phyloP scores from a whole-genome alignment of 1,284 basidiomycete genomes.

The Malassezia japonica region DNA sequence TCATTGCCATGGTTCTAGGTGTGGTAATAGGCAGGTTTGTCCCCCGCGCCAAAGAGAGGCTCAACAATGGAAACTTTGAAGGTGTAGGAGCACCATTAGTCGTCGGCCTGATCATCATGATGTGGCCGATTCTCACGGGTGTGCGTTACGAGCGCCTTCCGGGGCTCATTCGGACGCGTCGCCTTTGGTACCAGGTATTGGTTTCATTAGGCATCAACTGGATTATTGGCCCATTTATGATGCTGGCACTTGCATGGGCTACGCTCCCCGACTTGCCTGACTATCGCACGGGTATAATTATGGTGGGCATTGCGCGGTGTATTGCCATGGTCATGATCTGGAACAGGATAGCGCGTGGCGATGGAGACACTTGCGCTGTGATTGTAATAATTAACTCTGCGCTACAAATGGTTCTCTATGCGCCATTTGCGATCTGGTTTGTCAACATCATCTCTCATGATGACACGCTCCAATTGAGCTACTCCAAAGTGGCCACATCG shows the following conservation, averaged over 20 bases:
- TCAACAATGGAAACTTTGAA: constrained; percentile 41
- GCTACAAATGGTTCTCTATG: constrained; percentile 68
- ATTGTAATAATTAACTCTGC: constrained; percentile 55
- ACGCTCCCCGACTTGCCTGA: constrained; percentile 60
- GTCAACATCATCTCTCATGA: constrained; percentile 58
- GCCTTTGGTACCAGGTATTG: constrained; percentile 62
- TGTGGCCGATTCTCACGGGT: constrained; percentile 71
- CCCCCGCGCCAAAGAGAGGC: constrained; percentile 23
- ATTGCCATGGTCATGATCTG: constrained; percentile 44
- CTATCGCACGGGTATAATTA: constrained; percentile 54
- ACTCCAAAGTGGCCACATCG: constrained; percentile 59
- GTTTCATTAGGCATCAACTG: constrained; percentile 70
- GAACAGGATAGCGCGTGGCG: constrained; percentile 68
- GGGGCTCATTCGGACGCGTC: constrained; percentile 54
- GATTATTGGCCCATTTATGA: constrained; percentile 65
- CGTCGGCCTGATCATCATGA: constrained; percentile 63
- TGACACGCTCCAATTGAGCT: constrained; percentile 55
- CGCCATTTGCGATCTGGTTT: constrained; percentile 66
- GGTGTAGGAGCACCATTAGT: constrained; percentile 45
- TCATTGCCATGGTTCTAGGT: constrained; percentile 69
- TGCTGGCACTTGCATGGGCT: constrained; percentile 75
- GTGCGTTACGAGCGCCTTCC: constrained; percentile 67
- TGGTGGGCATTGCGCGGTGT: constrained; percentile 57
- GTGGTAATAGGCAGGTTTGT: constrained; percentile 60
- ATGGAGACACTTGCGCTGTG: constrained; percentile 66